Evolutionary conservation across 73 alveolate species (phyloP).

Genomic region (Paramecium octaurelia): DNA sequence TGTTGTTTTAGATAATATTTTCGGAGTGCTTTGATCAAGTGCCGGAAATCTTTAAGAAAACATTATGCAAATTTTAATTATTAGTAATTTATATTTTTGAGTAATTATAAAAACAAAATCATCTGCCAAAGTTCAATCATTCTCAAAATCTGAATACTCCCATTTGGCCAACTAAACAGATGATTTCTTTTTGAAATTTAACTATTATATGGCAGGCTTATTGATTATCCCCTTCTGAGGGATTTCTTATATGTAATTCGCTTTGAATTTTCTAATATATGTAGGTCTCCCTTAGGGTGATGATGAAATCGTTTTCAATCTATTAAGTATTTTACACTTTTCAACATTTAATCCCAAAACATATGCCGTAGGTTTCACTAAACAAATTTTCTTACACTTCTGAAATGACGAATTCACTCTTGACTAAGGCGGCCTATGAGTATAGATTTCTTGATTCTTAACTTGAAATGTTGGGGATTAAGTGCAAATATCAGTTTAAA

Average conservation of each 20-base stretch:
- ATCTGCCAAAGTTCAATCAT: neutral
- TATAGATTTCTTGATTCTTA: neutral
- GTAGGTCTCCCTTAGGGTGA: neutral
- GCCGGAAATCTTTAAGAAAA: conserved; percentile 12
- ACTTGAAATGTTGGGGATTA: neutral
- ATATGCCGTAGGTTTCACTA: neutral
- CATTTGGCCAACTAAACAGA: neutral
- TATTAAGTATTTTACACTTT: neutral
- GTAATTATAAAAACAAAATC: neutral
- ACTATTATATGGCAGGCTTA: neutral
- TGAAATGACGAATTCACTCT: neutral
- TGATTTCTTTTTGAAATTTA: neutral
- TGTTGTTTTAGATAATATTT: neutral
- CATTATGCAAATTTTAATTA: neutral
- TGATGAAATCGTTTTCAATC: neutral
- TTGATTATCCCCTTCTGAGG: neutral
- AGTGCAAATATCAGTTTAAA: neutral
- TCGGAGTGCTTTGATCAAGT: neutral
- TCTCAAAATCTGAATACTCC: neutral
- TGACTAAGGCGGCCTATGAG: neutral
- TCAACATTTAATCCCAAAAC: neutral
- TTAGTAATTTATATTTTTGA: neutral
- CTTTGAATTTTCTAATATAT: neutral
- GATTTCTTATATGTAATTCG: neutral
- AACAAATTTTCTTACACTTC: neutral